Conservation (phyloP, 257 asterid species). For the Capsicum baccatum region DNA sequence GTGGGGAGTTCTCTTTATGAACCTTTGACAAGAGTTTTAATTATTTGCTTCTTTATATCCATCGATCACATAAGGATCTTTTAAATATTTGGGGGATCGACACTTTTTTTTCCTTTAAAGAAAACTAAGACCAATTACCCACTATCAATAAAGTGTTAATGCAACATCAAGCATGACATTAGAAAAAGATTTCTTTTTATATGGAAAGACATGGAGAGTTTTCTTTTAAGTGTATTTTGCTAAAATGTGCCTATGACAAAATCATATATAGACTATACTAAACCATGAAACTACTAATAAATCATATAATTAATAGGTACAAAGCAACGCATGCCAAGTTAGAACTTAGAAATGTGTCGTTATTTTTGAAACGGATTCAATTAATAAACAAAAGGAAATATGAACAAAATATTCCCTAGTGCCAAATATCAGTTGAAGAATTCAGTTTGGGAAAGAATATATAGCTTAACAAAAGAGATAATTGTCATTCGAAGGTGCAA, state of each 20-base stretch:
- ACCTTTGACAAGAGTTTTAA: background rate
- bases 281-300: background rate
- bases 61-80: background rate
- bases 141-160: conserved; percentile 10
- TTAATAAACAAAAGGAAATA: too few species aligned
- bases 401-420: background rate
- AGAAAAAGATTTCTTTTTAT: background rate
- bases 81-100: background rate
- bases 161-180: conserved; percentile 2
- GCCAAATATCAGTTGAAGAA: background rate
- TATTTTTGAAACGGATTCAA: too few species aligned
- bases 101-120: background rate
- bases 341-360: too few species aligned
- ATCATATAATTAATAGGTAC: background rate
- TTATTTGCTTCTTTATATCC: background rate
- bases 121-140: background rate
- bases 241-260: background rate
- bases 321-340: too few species aligned
- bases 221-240: background rate
- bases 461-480: background rate
- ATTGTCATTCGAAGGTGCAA: background rate
- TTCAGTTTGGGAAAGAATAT: background rate
- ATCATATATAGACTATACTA: background rate
- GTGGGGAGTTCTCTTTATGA: background rate
- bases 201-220: background rate